Evolutionary conservation across 768 basidiomycete species (phyloP).

Genomic region (Mrakia gelida): DNA sequence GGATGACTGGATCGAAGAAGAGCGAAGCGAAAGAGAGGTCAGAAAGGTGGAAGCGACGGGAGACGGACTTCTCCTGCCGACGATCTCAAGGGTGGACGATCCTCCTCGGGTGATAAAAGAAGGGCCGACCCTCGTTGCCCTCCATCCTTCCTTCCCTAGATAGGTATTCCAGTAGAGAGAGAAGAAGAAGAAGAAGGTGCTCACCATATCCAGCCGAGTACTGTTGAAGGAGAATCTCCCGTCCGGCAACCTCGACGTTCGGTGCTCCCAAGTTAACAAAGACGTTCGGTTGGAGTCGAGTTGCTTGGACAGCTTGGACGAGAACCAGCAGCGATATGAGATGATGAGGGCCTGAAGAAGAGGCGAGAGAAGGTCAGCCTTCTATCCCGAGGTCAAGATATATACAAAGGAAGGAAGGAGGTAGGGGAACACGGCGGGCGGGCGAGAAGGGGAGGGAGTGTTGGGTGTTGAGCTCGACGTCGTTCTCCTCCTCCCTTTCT

Average conservation of each 20-base stretch:
- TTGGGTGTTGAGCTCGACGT: too few relatives aligned
- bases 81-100: neutral
- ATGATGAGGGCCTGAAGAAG: too few relatives aligned
- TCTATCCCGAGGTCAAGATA: too few relatives aligned
- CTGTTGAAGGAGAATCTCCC: neutral
- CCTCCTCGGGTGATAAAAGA: neutral
- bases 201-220: constrained; percentile 5
- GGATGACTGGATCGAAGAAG: constrained; percentile 34
- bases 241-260: neutral
- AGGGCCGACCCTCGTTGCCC: too few relatives aligned
- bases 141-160: too few relatives aligned
- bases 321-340: too few relatives aligned
- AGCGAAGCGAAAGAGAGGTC: neutral
- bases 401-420: too few relatives aligned
- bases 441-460: too few relatives aligned
- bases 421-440: too few relatives aligned
- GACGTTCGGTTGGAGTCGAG: neutral
- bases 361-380: too few relatives aligned
- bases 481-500: too few relatives aligned
- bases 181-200: neutral
- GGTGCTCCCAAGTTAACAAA: neutral
- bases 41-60: neutral
- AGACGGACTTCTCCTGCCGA: neutral
- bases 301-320: too few relatives aligned
- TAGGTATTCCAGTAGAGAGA: neutral